Conservation (phyloP, 495 filamentous ascomycete genomes). For the Penicillium daleae region DNA sequence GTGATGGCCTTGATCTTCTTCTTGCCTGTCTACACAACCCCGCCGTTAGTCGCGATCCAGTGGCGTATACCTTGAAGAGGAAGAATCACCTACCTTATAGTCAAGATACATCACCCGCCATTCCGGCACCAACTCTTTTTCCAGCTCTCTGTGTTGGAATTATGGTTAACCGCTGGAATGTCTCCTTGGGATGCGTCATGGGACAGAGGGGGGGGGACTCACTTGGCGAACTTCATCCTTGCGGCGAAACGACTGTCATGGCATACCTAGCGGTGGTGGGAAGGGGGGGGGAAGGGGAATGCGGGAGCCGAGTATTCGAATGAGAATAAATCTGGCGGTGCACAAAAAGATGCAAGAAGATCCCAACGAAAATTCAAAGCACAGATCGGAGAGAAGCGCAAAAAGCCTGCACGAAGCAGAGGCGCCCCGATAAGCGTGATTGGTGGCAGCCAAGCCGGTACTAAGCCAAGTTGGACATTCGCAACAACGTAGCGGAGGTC, state of each 20-base stretch:
- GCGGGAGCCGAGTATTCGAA: constrained; percentile 6
- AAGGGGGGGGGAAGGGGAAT: constrained; percentile 1
- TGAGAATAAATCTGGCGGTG: background rate
- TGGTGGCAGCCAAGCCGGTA: background rate
- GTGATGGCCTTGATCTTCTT: constrained; percentile 83
- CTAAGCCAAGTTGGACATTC: constrained; percentile 2
- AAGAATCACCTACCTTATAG: constrained; percentile 65
- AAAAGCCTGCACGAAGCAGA: constrained; percentile 6
- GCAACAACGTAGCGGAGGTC: background rate
- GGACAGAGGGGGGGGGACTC: constrained; percentile 25
- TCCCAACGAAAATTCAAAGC: background rate
- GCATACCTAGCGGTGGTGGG: constrained; percentile 17
- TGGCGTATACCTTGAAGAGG: background rate
- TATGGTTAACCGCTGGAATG: constrained; percentile 30
- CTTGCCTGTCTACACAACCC: constrained; percentile 64
- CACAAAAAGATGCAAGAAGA: background rate
- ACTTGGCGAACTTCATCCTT: constrained; percentile 69
- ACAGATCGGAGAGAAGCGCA: background rate
- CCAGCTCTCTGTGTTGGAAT: constrained; percentile 64
- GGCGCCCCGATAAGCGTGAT: constrained; percentile 8
- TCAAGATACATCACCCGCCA: constrained; percentile 91
- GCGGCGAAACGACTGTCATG: constrained; percentile 27
- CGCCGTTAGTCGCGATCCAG: constrained; percentile 1
- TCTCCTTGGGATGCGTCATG: constrained; percentile 15
- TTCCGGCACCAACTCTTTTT: constrained; percentile 86